These are phyloP conservation scores for Penicillium fuscoglaucum DNA, from an alignment of 2,329 filamentous ascomycete species.

Conservation along the genomic window DNA sequence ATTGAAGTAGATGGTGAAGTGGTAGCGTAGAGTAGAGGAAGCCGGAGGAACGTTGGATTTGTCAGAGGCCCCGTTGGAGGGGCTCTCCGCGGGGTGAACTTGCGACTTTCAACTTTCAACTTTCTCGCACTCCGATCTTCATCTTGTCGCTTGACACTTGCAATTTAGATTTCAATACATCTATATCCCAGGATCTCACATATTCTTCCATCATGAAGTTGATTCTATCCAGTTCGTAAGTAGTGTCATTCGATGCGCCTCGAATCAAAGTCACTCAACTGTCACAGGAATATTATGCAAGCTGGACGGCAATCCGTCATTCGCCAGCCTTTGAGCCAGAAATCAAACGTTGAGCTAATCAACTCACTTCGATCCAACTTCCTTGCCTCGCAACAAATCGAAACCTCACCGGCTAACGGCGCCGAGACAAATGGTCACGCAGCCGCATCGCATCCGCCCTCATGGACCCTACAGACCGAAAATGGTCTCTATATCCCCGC, in stretches of 20 bases:
- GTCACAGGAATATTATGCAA: slow-evolving; percentile 74
- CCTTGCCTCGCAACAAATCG: slow-evolving; percentile 66
- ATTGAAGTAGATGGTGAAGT: slow-evolving; percentile 20
- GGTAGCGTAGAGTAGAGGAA: neutral
- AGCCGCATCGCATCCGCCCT: slow-evolving; percentile 18
- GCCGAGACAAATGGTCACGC: slow-evolving; percentile 16
- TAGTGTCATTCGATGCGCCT: slow-evolving; percentile 19
- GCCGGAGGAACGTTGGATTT: slow-evolving; percentile 1
- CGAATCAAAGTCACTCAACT: slow-evolving; percentile 2
- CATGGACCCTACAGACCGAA: slow-evolving; percentile 69
- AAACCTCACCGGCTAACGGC: slow-evolving; percentile 30
- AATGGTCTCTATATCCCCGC: slow-evolving; percentile 72
- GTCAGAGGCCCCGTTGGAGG: slow-evolving; percentile 1
- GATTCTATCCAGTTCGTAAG: slow-evolving; percentile 82
- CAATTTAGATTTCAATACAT: neutral
- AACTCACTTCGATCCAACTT: slow-evolving; percentile 86
- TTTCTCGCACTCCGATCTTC: neutral
- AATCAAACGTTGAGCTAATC: slow-evolving; percentile 90
- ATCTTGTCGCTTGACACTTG: neutral
- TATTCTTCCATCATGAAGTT: slow-evolving; percentile 68
- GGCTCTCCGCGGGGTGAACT: slow-evolving; percentile 4
- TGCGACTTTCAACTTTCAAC: neutral
- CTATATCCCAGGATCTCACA: slow-evolving; percentile 5
- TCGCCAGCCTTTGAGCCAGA: slow-evolving; percentile 71
- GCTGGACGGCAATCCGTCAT: slow-evolving; percentile 79